Evolutionary conservation across 2,329 filamentous ascomycete genomes (phyloP), one percentile per base, ranked within the genome.

Genomic region (Trichoderma atrobrunneum): DNA sequence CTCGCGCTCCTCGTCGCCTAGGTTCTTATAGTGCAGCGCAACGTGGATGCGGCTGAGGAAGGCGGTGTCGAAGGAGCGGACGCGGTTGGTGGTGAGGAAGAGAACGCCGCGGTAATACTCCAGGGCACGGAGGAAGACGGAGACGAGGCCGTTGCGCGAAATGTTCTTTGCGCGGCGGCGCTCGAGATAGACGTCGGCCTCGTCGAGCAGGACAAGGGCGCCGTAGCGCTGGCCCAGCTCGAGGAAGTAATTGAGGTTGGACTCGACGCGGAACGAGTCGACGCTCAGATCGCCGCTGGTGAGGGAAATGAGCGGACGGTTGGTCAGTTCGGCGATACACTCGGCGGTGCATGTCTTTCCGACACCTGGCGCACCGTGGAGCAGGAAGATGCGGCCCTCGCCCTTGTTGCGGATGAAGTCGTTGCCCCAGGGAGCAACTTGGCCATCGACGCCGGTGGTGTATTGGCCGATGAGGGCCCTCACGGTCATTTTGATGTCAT

Each of bases 181-280:
- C 78, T 89, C 87, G 10, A 90, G 84, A 78, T 88, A 90, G 21
- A 89, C 87, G 70, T 90, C 88, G 3, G 87, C 87, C 78, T 90
- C 88, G 76, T 90, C 88, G 5, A 90, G 81, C 3, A 90, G 82
- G 7, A 89, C 82, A 7, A 89, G 82, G 48, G 84, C 87, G 21
- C 82, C 83, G 78, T 84, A 88, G 8, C 83, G 84, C 77, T 85
- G 84, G 54, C 81, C 86, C 5, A 87, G 81, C 54, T 83, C 77
- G 11, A 88, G 80, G 78, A 85, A 86, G 78, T 85, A 85, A 71
- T 81, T 80, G 16, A 86, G 83, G 70, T 82, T 82, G 32, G 78
- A 73, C 76, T 87, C 84, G 30, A 86, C 82, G 2, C 78, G 74
- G 54, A 74, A 76, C 7, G 81, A 77, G 48, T 81, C 77, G 11